A percentile compares a stretch with the other conserved stretches of the same genome.
Evolutionary conservation across 1,139 yeast genomes (phyloP).

Genomic region (Suzukiozyma palmioleophila): DNA sequence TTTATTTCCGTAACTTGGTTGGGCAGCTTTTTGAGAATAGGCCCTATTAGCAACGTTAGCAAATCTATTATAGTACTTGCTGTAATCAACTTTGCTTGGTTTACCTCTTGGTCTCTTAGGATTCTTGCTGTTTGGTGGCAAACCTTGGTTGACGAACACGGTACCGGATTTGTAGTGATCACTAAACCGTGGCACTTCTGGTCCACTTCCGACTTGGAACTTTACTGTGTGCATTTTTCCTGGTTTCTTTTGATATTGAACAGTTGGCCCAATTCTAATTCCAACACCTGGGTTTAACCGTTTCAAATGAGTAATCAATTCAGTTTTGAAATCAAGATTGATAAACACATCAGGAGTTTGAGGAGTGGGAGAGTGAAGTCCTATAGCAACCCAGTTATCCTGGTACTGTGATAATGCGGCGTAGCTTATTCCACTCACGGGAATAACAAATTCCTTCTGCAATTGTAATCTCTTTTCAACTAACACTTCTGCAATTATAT

Average conservation of each 20-base stretch:
- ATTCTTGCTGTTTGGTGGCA: slow-evolving; percentile 65
- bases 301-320: slow-evolving; percentile 73
- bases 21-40: slow-evolving; percentile 13
- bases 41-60: slow-evolving; percentile 12
- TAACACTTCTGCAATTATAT: slow-evolving; percentile 67
- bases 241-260: slow-evolving; percentile 86
- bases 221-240: slow-evolving; percentile 77
- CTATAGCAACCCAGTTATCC: slow-evolving; percentile 91
- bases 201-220: slow-evolving; percentile 53
- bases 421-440: slow-evolving; percentile 56
- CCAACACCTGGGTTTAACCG: slow-evolving; percentile 54
- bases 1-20: slow-evolving; percentile 13
- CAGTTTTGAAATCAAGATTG: slow-evolving; percentile 84
- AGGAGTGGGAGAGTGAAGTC: slow-evolving; percentile 47
- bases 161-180: slow-evolving; percentile 88
- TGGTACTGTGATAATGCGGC: slow-evolving; percentile 71
- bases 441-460: slow-evolving; percentile 59
- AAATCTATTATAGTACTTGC: slow-evolving; percentile 42
- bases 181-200: slow-evolving; percentile 50
- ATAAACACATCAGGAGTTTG: slow-evolving; percentile 74
- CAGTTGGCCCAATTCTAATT: slow-evolving; percentile 66
- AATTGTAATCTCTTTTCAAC: slow-evolving; percentile 70
- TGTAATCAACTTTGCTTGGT: slow-evolving; percentile 37
- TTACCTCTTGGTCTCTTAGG: slow-evolving; percentile 63
- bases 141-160: slow-evolving; percentile 76